Evolutionary conservation across 192 early-diverging fungal genomes (phyloP), one percentile per base, ranked within the genome.

Genomic region (Coemansia sp.): DNA sequence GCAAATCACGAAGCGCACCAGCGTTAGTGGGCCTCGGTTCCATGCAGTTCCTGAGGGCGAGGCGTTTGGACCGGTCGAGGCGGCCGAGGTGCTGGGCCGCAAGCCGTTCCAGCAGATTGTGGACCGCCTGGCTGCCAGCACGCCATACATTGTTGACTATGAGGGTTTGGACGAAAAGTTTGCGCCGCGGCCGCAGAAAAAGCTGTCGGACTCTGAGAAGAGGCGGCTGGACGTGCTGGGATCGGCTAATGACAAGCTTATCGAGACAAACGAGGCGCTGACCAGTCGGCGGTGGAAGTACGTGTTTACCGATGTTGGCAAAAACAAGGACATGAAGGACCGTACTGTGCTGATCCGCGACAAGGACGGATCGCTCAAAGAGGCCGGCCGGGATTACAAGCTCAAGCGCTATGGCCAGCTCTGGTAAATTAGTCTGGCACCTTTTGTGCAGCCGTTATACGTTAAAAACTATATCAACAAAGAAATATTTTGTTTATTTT

Each of bases 31-130:
- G 42, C 95, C 95, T 19, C 82, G 85, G 56, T 92, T 95, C 71
- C 86, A 88, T 63, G 84, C 91, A 44, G 67, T 98, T 42, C 89
- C 91, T 26, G 95, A 98, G 69, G 90, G 88, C 46, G 65, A 86
- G 31, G 23, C 76, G 5, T 93, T 94, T 60, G 84, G 84, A 1
- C 82, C 93, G 7, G 71, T 83, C 50, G 92, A 94, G 75, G 94
- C 94, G 12, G 93, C 94, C 21, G 84, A 84, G 44, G 78, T 89
- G 2, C 74, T 96, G 73, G 84, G 90, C 56, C 87, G 89, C 68
- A 83, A 89, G 68, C 83, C 84, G 26, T 82, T 65, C 60, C 70
- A 76, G 72, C 57, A 71, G 20, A 77, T 82, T 28, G 22, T 82
- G 46, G 74, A 76, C 34, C 74, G 68, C 36, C 46, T 77, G 62